Evolutionary conservation across 2,329 filamentous ascomycete genomes (phyloP), one percentile per base, ranked within the genome.

Genomic region (Stenocarpella maydis): DNA sequence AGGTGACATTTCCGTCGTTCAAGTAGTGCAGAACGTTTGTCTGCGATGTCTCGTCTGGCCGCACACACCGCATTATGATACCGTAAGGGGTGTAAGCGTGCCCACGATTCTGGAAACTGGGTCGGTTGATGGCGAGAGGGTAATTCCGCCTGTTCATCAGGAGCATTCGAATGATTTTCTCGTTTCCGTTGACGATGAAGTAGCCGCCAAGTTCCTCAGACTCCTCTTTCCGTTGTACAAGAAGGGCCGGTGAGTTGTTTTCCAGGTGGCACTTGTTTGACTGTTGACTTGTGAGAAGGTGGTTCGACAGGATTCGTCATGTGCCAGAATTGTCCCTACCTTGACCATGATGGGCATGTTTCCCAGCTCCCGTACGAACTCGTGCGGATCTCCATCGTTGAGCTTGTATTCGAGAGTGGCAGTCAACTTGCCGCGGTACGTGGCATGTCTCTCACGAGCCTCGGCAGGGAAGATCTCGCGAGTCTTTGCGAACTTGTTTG

Each of bases 11-110:
- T 73, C 96, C 96, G 78, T 99, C 96, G 75, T 87, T 94, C 68
- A 99, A 88, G 80, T 98, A 99, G 82, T 99, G 96, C 60, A 99
- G 86, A 41, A 97, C 94, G 77, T 98, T 99, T 45, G 95, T 98
- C 81, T 98, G 95, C 37, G 95, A 98, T 10, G 95, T 98, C 82
- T 99, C 94, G 81, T 99, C 96, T n/a, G 95, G 95, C 69, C 96
- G 90, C 67, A 98, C 94, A 3, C 92, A 97, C 81, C 96, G 91
- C 74, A 98, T 90, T 76, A 97, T 93, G 69, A 98, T 92, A 85
- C 94, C 96, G 77, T 90, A 96, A 69, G 92, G 91, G 14, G 94
- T 97, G 82, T 98, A 99, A 71, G 92, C 88, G 24, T 91, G 86
- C 45, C 96, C 96, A 83, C 96, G 91, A 76, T 93, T 95, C 73